Evolutionary conservation across 305 asterid genomes (phyloP).

Genomic region (Withania somnifera): DNA sequence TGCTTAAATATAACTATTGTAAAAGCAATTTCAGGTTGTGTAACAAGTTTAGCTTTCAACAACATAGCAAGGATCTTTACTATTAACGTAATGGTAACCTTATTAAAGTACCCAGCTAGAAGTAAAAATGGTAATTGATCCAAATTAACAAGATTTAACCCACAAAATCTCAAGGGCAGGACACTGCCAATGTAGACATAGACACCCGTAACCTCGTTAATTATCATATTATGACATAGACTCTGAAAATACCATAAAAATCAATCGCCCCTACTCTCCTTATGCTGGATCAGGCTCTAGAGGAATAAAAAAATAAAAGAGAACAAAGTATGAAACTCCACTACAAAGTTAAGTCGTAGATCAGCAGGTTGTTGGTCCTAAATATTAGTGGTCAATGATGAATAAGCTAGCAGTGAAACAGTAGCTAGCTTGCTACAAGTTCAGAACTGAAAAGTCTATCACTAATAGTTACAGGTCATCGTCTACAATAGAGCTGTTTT

Average conservation of each 20-base stretch:
- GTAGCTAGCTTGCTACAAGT: background rate
- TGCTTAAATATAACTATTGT: no score
- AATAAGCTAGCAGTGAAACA: background rate
- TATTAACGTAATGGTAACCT: no score
- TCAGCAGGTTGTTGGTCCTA: background rate
- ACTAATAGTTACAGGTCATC: background rate
- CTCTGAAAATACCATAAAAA: background rate
- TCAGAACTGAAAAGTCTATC: background rate
- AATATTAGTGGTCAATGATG: background rate
- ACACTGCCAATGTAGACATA: no score
- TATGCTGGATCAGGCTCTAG: background rate
- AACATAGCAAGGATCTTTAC: no score
- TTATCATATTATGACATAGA: no score
- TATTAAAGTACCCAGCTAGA: no score
- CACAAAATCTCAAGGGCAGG: no score
- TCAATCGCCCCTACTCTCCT: background rate
- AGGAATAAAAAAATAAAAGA: background rate
- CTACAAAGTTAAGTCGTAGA: background rate
- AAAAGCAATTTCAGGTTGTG: no score
- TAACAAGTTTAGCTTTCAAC: no score
- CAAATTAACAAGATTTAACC: no score
- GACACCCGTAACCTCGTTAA: no score
- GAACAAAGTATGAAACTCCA: background rate
- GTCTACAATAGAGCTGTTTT: background rate
- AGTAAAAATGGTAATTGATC: no score